Conservation (phyloP, 2,329 filamentous ascomycete genomes). For the Dryadomyces quercivorus region DNA sequence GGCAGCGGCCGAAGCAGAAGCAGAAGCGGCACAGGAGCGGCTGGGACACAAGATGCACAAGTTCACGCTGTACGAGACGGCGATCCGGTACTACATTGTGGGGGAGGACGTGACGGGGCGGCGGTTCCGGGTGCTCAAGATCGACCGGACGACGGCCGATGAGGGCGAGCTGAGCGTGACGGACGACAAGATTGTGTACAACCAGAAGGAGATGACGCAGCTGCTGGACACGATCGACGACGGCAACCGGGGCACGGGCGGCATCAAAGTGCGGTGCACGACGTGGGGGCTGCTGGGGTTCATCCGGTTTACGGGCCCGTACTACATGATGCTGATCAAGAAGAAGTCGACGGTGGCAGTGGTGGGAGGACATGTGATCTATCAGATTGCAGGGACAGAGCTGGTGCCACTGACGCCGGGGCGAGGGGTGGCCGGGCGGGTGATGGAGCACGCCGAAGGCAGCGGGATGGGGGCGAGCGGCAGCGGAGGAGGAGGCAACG, state of each 20-base stretch:
- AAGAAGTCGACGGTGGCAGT: slow-evolving; percentile 94
- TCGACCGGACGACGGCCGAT: slow-evolving; percentile 79
- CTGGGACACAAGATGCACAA: slow-evolving; percentile 70
- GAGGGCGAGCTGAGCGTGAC: slow-evolving; percentile 68
- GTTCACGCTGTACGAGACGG: slow-evolving; percentile 95
- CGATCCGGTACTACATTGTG: slow-evolving; percentile 85
- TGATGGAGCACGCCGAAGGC: not conserved
- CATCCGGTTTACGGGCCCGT: slow-evolving; percentile 87
- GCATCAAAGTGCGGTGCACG: slow-evolving; percentile 77
- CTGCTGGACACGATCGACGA: slow-evolving; percentile 91
- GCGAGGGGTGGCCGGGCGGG: slow-evolving; percentile 21
- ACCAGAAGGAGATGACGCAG: slow-evolving; percentile 81
- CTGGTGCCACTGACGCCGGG: slow-evolving; percentile 74
- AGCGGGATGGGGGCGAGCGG: not conserved
- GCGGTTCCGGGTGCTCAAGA: slow-evolving; percentile 84
- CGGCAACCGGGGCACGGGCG: slow-evolving; percentile 82
- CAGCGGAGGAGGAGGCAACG: not conserved
- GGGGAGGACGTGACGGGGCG: slow-evolving; percentile 84
- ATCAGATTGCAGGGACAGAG: slow-evolving; percentile 90
- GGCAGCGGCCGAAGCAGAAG: not conserved
- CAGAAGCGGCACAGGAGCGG: slow-evolving; percentile 16
- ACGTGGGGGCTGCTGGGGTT: slow-evolving; percentile 93
- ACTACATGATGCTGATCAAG: slow-evolving; percentile 94
- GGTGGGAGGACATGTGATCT: slow-evolving; percentile 91
- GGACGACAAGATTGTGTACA: slow-evolving; percentile 93